Conservation (phyloP, 768 basidiomycete species). For the Mrakia frigida region DNA sequence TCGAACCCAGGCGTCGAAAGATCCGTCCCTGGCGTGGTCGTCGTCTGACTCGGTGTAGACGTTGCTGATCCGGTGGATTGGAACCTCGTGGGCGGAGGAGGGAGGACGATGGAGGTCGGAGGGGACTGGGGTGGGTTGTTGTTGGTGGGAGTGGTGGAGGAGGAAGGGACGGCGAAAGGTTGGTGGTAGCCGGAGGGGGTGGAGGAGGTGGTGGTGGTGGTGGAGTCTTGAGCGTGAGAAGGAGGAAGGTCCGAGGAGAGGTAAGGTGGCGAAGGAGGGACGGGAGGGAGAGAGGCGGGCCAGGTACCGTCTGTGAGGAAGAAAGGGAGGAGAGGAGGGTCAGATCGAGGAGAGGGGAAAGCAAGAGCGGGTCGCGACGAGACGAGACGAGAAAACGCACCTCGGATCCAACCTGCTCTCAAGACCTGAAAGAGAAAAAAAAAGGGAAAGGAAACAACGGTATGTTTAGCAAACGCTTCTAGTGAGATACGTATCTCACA, state of each 20-base stretch:
- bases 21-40: neutral
- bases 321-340: neutral
- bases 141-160: neutral
- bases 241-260: neutral
- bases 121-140: neutral
- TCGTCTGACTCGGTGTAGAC: neutral
- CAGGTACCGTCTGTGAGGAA: neutral
- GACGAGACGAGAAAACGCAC: neutral
- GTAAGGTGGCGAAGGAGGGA: neutral
- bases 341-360: neutral
- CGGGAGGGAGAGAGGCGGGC: neutral
- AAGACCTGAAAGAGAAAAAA: neutral
- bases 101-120: neutral
- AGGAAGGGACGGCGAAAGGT: neutral
- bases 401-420: constrained; percentile 5
- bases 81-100: neutral
- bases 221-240: no score
- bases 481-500: no score
- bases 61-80: neutral
- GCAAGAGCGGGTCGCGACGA: neutral
- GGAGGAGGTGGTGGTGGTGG: neutral
- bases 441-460: neutral
- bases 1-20: neutral
- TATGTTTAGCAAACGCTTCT: no score
- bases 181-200: neutral